A percentile compares a stretch with the other conserved stretches of the same genome.
phyloP scores from a whole-genome alignment of 2,329 filamentous ascomycete species.

The Alternaria sp. region DNA sequence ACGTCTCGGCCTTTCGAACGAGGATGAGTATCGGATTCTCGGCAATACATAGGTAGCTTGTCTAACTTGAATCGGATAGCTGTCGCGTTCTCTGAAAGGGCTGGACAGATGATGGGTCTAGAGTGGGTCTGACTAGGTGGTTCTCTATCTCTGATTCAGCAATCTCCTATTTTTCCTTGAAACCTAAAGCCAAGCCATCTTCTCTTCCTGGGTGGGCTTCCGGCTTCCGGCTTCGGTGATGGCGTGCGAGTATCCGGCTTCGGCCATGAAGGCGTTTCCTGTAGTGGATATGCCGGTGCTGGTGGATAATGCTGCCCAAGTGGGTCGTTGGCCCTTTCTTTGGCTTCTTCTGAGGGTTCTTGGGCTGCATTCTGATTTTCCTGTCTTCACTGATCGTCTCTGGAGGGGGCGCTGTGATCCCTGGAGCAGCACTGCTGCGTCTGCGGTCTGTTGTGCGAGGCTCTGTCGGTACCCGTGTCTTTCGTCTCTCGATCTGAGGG shows the following conservation, averaged over 20 bases:
- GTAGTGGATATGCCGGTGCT: conserved; percentile 37
- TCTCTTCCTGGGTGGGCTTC: conserved; percentile 20
- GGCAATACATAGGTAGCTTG: conserved; percentile 5
- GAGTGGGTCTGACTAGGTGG: conserved; percentile 13
- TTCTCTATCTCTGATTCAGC: not conserved
- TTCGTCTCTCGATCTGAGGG: not conserved
- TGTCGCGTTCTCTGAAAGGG: conserved; percentile 37
- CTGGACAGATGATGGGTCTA: conserved; percentile 15
- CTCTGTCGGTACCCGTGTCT: not conserved
- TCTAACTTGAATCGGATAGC: conserved; percentile 24
- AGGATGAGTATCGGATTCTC: not conserved
- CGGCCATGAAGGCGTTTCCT: conserved; percentile 36
- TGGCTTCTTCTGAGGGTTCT: conserved; percentile 12
- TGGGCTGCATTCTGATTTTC: conserved; percentile 1
- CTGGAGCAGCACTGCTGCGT: conserved; percentile 1
- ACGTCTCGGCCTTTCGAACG: conserved; percentile 21
- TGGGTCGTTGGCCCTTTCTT: conserved; percentile 22
- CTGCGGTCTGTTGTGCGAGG: not conserved
- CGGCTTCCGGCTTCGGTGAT: conserved; percentile 17
- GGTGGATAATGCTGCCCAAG: conserved; percentile 34
- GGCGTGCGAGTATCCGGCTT: conserved; percentile 30
- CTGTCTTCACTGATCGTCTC: conserved; percentile 5
- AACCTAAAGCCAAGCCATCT: conserved; percentile 19
- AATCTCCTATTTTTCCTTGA: conserved; percentile 24
- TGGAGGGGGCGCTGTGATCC: conserved; percentile 24